Conservation (phyloP, 257 asterid species). For the Solanum chiquidenum region DNA sequence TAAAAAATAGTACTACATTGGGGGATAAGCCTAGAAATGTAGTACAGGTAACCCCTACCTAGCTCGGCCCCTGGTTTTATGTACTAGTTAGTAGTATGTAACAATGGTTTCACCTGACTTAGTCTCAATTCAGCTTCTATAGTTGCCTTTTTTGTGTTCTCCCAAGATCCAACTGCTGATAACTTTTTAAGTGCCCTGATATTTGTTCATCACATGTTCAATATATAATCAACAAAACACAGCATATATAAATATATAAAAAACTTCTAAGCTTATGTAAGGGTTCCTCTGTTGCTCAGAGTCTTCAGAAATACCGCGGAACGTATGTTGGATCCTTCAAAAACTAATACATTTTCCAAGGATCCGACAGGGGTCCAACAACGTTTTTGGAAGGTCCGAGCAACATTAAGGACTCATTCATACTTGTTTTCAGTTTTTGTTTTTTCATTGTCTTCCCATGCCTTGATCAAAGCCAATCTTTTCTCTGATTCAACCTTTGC, state of each 20-base stretch:
- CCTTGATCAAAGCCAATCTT: conserved; percentile 49
- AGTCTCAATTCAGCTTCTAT: conserved; percentile 38
- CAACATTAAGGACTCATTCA: too few species aligned
- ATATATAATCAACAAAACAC: background rate
- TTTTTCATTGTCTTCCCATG: conserved; percentile 72
- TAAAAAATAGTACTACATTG: background rate
- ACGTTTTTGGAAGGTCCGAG: too few species aligned
- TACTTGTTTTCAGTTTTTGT: conserved; percentile 48
- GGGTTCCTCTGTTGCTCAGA: background rate
- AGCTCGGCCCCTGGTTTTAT: background rate
- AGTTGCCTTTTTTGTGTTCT: conserved; percentile 31
- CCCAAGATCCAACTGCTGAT: conserved; percentile 45
- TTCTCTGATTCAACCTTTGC: conserved; percentile 31
- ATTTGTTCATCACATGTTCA: background rate
- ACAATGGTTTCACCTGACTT: conserved; percentile 30
- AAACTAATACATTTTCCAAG: background rate
- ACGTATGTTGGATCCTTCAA: background rate
- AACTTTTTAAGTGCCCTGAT: conserved; percentile 45
- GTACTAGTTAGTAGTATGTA: background rate
- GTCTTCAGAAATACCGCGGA: background rate
- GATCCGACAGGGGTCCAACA: too few species aligned
- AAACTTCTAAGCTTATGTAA: background rate
- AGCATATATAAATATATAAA: too few species aligned
- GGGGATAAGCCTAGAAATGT: background rate
- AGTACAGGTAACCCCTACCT: too few species aligned